Evolutionary conservation across 176 grass and related monocot genomes (phyloP), one percentile per base, ranked within the genome.

Genomic region (Carex myosuroides): DNA sequence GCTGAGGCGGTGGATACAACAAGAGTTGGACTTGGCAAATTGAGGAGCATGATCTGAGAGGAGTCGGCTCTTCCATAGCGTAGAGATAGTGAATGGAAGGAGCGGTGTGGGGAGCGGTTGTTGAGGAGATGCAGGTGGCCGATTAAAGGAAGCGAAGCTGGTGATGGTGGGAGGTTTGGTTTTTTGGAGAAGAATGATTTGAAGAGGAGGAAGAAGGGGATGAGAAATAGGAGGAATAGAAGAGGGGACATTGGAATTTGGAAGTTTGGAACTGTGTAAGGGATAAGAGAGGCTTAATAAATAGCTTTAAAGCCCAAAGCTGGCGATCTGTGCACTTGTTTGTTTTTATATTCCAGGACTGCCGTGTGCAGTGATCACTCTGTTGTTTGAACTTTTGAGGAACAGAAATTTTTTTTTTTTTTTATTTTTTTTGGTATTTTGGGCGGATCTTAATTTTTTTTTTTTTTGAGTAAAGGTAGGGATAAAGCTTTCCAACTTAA

Each of bases 81-180:
- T 3, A 67, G 73, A 0, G 85, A 86, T 22, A 95, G 87, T 0
- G 77, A 83, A 61, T 39, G 85, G 17, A 95, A 14, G 7, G 87
- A 91, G 16, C 85, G 87, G 89, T 95, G 93, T 21, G 62, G 68
- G 29, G 82, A 86, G 65, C 35, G 72, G 52, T 61, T 66, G 11
- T 87, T 71, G 24, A 88, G 81, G 60, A 92, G 91, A 22, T 88
- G 87, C 26, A 95, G 83, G 85, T 92, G 91, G 46, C 93, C 89
- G 29, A 95, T 44, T 42, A 92, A 35, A 57, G 88, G 93, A 18
- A 92, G 69, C 6, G 79, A 88, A 30, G 90, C 70, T 4, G 93
- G 89, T 11, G 93, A 95, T 6, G 93, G 89, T 11, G 89, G 93
- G 70, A 92, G 90, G 39, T 74, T 91, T 61, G 29, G 13, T 76